phyloP scores from a whole-genome alignment of 140 eudicot species.

The Ambrosia hybrid region DNA sequence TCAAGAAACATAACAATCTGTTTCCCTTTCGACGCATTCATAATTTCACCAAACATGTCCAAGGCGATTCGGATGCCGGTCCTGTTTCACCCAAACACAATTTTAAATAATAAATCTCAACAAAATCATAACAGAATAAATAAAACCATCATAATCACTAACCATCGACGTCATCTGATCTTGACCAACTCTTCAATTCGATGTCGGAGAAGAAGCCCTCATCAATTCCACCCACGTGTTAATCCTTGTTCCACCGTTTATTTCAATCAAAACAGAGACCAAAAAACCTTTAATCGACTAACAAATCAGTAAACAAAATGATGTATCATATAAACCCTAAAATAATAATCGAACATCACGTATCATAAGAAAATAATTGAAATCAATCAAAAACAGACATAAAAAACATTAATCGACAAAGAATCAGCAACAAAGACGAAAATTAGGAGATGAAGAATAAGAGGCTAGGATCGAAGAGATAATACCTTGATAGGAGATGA shows the following conservation, averaged over 20 bases:
- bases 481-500: too few relatives aligned
- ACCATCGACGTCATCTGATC: conserved; percentile 71
- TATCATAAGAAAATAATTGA: too few relatives aligned
- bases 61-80: conserved; percentile 88
- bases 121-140: neutral
- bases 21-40: conserved; percentile 82
- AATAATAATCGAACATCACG: too few relatives aligned
- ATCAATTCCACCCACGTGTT: conserved; percentile 86
- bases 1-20: conserved; percentile 90
- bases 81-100: conserved; percentile 45
- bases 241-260: conserved; percentile 47
- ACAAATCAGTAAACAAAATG: too few relatives aligned
- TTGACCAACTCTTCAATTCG: conserved; percentile 39
- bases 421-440: too few relatives aligned
- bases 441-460: too few relatives aligned
- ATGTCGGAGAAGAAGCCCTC: conserved; percentile 92
- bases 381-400: too few relatives aligned
- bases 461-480: too few relatives aligned
- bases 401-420: too few relatives aligned
- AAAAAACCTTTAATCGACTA: too few relatives aligned
- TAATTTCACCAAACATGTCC: conserved; percentile 73
- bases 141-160: neutral
- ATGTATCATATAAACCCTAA: too few relatives aligned
- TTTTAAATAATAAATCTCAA: neutral
- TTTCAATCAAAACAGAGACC: too few relatives aligned